Evolutionary conservation across 2,329 filamentous ascomycete species (phyloP).

Genomic region (Colletotrichum sp.): DNA sequence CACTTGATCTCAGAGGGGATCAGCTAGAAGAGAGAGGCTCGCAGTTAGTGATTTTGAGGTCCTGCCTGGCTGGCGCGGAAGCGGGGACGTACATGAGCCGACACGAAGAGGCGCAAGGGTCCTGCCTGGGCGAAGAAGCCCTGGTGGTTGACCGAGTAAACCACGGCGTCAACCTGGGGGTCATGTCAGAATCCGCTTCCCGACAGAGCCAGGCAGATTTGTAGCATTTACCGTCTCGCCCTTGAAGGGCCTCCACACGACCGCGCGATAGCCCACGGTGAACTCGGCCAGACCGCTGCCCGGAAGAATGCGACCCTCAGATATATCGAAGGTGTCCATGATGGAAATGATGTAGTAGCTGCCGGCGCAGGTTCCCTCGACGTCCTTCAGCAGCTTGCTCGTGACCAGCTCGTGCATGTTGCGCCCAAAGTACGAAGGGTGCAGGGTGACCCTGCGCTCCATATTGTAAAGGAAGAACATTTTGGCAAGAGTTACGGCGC

Average conservation of each 20-base stretch:
- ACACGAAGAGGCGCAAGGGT: constrained; percentile 79
- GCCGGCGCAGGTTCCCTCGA: constrained; percentile 93
- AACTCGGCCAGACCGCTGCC: constrained; percentile 93
- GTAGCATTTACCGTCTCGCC: constrained; percentile 83
- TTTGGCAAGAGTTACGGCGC: constrained; percentile 29
- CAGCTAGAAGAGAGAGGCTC: constrained; percentile 58
- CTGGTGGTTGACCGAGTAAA: constrained; percentile 87
- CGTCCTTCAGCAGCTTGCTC: constrained; percentile 86
- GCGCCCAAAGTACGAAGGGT: constrained; percentile 95
- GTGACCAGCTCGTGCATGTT: constrained; percentile 93
- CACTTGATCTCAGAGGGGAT: constrained; percentile 93
- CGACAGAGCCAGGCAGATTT: constrained; percentile 20
- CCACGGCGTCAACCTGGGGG: constrained; percentile 86
- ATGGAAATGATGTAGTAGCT: constrained; percentile 98
- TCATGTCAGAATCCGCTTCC: constrained; percentile 25
- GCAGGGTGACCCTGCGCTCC: constrained; percentile 91
- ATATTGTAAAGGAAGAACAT: constrained; percentile 99
- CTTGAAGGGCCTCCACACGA: constrained; percentile 97
- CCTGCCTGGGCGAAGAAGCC: constrained; percentile 90
- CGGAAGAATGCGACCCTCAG: constrained; percentile 89
- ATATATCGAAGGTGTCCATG: constrained; percentile 95
- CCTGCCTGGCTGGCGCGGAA: constrained; percentile 19
- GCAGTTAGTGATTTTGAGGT: constrained; percentile 25
- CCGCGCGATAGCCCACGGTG: constrained; percentile 91
- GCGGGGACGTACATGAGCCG: constrained; percentile 71